Percentiles rank a stretch among this genome's conserved stretches.
phyloP scores from a whole-genome alignment of 345 rosid genomes.

The Iberis pinnata region DNA sequence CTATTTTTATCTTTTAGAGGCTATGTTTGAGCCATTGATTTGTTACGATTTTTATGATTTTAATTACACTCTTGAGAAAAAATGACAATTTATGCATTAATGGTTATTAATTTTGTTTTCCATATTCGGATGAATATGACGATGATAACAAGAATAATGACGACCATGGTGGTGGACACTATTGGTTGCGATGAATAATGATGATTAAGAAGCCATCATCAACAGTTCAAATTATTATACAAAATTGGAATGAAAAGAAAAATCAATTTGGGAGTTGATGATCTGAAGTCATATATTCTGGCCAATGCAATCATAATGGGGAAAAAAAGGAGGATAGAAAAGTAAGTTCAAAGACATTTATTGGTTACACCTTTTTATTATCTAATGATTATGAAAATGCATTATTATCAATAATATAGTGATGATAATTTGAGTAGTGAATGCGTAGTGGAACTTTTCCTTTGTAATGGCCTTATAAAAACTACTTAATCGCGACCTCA shows the following conservation, averaged over 20 bases:
- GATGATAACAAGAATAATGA: slow-evolving; percentile 3
- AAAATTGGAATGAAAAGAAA: not conserved
- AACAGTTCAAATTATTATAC: not conserved
- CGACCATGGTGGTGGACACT: not conserved
- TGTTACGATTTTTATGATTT: too few relatives aligned
- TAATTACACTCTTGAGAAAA: too few relatives aligned
- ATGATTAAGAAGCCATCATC: slow-evolving; percentile 14
- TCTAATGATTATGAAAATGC: slow-evolving; percentile 7
- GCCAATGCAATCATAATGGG: slow-evolving; percentile 4
- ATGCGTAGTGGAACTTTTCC: slow-evolving; percentile 10
- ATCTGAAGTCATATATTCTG: slow-evolving; percentile 14
- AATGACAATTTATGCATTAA: not conserved
- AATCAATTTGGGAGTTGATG: not conserved
- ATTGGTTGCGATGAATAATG: not conserved
- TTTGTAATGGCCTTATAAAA: slow-evolving; percentile 12
- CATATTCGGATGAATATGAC: slow-evolving; percentile 1
- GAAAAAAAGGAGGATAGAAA: too few relatives aligned
- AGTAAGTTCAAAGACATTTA: not conserved
- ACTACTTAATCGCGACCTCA: too few relatives aligned
- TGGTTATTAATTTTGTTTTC: not conserved
- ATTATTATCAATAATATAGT: too few relatives aligned
- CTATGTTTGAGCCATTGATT: too few relatives aligned
- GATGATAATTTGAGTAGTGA: slow-evolving; percentile 1
- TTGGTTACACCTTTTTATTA: slow-evolving; percentile 18
- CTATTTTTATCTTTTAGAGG: too few relatives aligned